phyloP scores from a whole-genome alignment of 805 yeast genomes.

The Monosporozyma yasuniensis region DNA sequence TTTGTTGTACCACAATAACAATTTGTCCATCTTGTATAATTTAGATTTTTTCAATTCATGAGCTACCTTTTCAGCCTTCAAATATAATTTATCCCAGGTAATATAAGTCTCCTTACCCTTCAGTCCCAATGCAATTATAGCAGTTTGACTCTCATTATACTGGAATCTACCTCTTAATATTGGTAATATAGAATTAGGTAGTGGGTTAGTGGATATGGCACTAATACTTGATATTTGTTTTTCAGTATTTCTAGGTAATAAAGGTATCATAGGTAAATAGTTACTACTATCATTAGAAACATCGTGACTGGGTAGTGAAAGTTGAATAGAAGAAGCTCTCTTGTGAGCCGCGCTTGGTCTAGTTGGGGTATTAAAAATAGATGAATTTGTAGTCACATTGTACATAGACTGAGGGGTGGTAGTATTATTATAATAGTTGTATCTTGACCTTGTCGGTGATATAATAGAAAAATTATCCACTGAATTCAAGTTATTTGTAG shows the following conservation, averaged over 20 bases:
- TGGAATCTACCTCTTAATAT: conserved; percentile 67
- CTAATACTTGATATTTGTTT: conserved; percentile 19
- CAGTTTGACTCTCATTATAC: conserved; percentile 55
- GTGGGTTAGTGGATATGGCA: conserved; percentile 12
- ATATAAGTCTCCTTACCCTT: conserved; percentile 78
- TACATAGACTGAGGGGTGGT: conserved; percentile 5
- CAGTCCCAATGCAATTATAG: conserved; percentile 61
- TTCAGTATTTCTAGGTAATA: conserved; percentile 33
- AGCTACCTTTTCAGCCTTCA: conserved; percentile 80
- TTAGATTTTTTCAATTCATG: conserved; percentile 28
- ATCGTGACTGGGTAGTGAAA: conserved; percentile 29
- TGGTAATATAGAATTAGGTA: conserved; percentile 44
- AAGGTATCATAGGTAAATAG: conserved; percentile 29
- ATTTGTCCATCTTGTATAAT: conserved; percentile 73
- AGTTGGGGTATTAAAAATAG: conserved; percentile 4
- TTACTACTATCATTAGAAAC: conserved; percentile 4
- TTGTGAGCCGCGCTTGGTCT: conserved; percentile 10
- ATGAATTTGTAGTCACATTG: conserved; percentile 5
- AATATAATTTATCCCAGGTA: conserved; percentile 82
- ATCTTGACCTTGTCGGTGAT: conserved; percentile 4
- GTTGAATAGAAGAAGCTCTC: conserved; percentile 16
- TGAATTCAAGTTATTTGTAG: not conserved
- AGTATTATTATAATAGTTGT: not conserved
- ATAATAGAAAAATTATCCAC: conserved; percentile 5
- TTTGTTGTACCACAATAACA: conserved; percentile 73